Evolutionary conservation across 257 asterid genomes (phyloP), one percentile per base, ranked within the genome.

Genomic region (Solanum microdontum): DNA sequence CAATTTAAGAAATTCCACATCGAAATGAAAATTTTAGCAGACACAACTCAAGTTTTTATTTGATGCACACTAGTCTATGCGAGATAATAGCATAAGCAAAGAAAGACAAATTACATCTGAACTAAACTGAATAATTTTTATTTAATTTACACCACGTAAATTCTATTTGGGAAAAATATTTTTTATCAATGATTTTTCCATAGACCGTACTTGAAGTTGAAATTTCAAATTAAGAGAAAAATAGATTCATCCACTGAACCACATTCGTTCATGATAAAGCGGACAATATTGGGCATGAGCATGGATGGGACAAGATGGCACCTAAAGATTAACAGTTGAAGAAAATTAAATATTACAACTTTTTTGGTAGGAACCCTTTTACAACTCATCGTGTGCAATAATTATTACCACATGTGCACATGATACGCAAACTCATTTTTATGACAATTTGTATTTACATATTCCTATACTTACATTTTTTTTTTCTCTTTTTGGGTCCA

Each of bases 171-270:
- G 0, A 19, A 58, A 55, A 21, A 58, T 2, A 21, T 0, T 8
- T 1, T 0, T 4, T 60, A 60, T 4, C 2, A 23, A 60, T 3
- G 0, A 60, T 45, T 21, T 21, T 60, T 60, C 0, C 0, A 21
- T 60, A 60, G 0, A 3, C 0, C 4, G 0, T 3, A 21, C 0
- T 60, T 8, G 1, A 60, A 60, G 11, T 8, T 21, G 2, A 21
- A 60, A 60, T 60, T 8, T 8, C 4, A 19, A 19, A 58, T 58
- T 58, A 7, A 58, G 4, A 58, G 5, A 58, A 1, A 0, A 21
- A 10, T 2, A 62, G 0, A 9, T 4, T 23, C 14, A 62, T 62
- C 0, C 13, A 11, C 2, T 62, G 1, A 24, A 62, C 0, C 15
- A n/a, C 13, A 11, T n/a, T 2, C 15, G 30, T 11, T n/a, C 3